These are phyloP conservation scores for Pythium scleroteichum DNA, from an alignment of 352 stramenopile genomes.

Conservation along the genomic window DNA sequence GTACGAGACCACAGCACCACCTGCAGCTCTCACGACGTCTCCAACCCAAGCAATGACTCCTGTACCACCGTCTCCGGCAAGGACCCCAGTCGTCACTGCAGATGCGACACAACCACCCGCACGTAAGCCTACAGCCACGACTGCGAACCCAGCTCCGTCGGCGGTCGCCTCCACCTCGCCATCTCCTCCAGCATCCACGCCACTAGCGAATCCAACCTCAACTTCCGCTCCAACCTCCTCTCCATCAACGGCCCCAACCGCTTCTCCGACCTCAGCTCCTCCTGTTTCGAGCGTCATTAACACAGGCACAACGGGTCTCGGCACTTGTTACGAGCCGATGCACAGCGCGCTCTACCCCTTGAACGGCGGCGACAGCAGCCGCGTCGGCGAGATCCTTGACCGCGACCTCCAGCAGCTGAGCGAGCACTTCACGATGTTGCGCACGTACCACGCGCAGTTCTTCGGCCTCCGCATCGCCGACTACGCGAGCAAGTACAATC, in stretches of 20 bases:
- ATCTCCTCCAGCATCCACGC: neutral
- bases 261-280: neutral
- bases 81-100: too few species aligned
- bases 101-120: too few species aligned
- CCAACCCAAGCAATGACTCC: too few species aligned
- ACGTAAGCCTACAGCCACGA: too few species aligned
- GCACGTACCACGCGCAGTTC: conserved; percentile 43
- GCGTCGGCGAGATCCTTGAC: conserved; percentile 25
- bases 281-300: neutral
- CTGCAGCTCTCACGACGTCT: too few species aligned
- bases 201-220: neutral
- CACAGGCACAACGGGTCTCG: conserved; percentile 6
- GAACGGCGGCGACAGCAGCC: conserved; percentile 15
- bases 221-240: neutral
- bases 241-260: neutral
- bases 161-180: too few species aligned
- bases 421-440: conserved; percentile 26
- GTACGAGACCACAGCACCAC: too few species aligned
- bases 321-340: conserved; percentile 31
- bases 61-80: too few species aligned
- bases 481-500: conserved; percentile 25
- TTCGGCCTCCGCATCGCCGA: conserved; percentile 29
- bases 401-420: conserved; percentile 34
- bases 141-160: too few species aligned
- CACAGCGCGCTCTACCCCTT: conserved; percentile 29